Base-by-base conservation (phyloP, 208 protist genomes). In the Wallacemonas rigidus region DNA sequence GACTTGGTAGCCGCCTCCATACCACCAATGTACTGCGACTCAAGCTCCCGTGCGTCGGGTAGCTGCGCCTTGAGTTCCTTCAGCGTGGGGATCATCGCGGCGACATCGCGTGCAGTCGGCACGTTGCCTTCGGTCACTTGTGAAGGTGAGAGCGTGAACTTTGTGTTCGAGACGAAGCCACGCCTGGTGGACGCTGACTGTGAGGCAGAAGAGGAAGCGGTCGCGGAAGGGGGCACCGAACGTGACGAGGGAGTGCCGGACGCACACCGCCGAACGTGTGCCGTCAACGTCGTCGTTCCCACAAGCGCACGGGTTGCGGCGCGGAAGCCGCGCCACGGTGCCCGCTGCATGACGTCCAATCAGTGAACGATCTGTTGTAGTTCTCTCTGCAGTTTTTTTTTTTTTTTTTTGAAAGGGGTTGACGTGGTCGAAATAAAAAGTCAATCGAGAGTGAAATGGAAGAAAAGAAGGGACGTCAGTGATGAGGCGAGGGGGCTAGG, bases 41-140 rank as follows among this genome's bases (percentile, higher is more conserved):
- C 83, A 38, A 95, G 61, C 64, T 86, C 83, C 8, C 61, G 53
- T 17, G 90, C 90, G n/a, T 69, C 72, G 1, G 90, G 87, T 53
- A 95, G 75, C 72, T 91, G 87, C 12, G 72, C 38, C 1, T 63
- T 74, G 61, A 95, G 64, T 62, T 92, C 85, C 40, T 69, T 56
- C 38, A 80, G 45, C 47, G 85, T 77, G 9, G 90, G 87, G 55
- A 95, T 80, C 77, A 88, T 78, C 57, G 67, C 26, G 11, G 47
- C 39, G 7, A 95, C 76, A 69, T 95, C 90, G 11, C 58, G 44
- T 44, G 85, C 87, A 15, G 75, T 83, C 38, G 87, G 90, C 17
- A 87, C 72, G 47, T 95, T 91, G 3, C 54, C 76, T n/a, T 87
- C 84, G 47, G 88, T 89, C 58, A 94, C 85, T 62, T 94, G 74